Conservation (phyloP, 2,329 filamentous ascomycete genomes). For the Myriosclerotinia duriaeana region DNA sequence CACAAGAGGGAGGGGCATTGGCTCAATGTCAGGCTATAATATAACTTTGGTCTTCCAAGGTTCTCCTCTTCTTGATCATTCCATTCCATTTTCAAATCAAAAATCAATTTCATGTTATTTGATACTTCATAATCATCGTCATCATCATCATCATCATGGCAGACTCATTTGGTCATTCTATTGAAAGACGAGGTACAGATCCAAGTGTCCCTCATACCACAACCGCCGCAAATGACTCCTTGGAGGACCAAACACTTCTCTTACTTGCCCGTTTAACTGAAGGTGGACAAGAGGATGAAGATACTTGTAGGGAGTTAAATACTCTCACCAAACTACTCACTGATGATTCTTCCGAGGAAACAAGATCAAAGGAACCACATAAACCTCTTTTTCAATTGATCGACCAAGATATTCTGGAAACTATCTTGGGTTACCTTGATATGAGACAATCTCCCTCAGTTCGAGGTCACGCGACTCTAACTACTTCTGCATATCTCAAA, state of each 20-base stretch:
- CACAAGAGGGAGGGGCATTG: constrained; percentile 11
- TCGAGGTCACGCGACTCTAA: constrained; percentile 77
- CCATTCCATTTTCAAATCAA: not conserved
- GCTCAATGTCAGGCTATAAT: not conserved
- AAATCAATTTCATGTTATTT: not conserved
- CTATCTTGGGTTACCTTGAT: constrained; percentile 82
- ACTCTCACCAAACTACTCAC: constrained; percentile 59
- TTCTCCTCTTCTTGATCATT: constrained; percentile 16
- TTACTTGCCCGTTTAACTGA: constrained; percentile 89
- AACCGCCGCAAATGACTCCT: constrained; percentile 32
- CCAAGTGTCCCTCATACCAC: constrained; percentile 30
- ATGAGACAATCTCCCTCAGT: constrained; percentile 73
- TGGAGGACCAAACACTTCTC: constrained; percentile 38
- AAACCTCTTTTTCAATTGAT: constrained; percentile 54
- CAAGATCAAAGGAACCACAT: constrained; percentile 36
- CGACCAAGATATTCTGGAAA: constrained; percentile 76
- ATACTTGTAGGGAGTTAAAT: constrained; percentile 61
- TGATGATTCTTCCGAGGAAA: constrained; percentile 45
- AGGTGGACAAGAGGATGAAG: constrained; percentile 78
- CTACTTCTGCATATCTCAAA: constrained; percentile 80
- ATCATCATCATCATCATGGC: constrained; percentile 17
- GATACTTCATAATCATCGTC: constrained; percentile 8
- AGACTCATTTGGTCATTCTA: constrained; percentile 12
- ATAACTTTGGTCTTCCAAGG: not conserved
- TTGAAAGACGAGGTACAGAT: constrained; percentile 28